These are phyloP conservation scores for Dianthus caryophyllus DNA, from an alignment of 148 eudicot genomes.

Conservation along the genomic window DNA sequence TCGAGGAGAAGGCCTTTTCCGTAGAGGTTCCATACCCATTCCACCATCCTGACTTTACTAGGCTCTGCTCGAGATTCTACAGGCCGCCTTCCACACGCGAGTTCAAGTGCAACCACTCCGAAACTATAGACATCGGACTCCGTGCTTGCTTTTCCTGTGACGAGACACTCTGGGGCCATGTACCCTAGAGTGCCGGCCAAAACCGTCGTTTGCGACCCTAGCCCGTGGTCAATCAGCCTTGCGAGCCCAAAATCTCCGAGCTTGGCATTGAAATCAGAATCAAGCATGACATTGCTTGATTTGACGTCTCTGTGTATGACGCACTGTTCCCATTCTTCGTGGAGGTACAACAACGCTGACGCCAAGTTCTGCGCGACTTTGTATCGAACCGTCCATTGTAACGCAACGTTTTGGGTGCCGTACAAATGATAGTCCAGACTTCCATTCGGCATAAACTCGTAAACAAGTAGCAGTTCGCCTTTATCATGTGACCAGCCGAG, in stretches of 20 bases:
- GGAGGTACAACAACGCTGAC: slow-evolving; percentile 52
- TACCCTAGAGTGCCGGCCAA: slow-evolving; percentile 53
- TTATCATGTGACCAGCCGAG: slow-evolving; percentile 42
- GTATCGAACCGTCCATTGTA: slow-evolving; percentile 30
- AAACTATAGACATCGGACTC: slow-evolving; percentile 53
- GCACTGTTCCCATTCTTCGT: slow-evolving; percentile 63
- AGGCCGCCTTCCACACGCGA: slow-evolving; percentile 41
- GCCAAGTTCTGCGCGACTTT: slow-evolving; percentile 44
- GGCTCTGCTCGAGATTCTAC: slow-evolving; percentile 4
- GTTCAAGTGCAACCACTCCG: slow-evolving; percentile 47
- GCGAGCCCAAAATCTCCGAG: slow-evolving; percentile 64
- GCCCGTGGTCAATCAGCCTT: slow-evolving; percentile 42
- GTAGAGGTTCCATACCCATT: slow-evolving; percentile 48
- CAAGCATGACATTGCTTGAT: slow-evolving; percentile 60
- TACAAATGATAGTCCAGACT: slow-evolving; percentile 37
- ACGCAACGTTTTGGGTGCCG: not conserved
- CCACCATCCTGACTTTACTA: slow-evolving; percentile 23
- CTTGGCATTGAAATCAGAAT: slow-evolving; percentile 47
- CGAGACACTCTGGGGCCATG: slow-evolving; percentile 43
- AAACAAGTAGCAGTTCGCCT: slow-evolving; percentile 37
- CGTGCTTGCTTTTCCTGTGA: slow-evolving; percentile 39
- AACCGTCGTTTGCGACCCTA: slow-evolving; percentile 38
- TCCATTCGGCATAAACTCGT: slow-evolving; percentile 42
- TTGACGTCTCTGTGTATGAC: slow-evolving; percentile 57
- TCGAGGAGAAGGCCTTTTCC: slow-evolving; percentile 29